Conservation (phyloP, 495 filamentous ascomycete genomes). For the Eremomyces bilateralis region DNA sequence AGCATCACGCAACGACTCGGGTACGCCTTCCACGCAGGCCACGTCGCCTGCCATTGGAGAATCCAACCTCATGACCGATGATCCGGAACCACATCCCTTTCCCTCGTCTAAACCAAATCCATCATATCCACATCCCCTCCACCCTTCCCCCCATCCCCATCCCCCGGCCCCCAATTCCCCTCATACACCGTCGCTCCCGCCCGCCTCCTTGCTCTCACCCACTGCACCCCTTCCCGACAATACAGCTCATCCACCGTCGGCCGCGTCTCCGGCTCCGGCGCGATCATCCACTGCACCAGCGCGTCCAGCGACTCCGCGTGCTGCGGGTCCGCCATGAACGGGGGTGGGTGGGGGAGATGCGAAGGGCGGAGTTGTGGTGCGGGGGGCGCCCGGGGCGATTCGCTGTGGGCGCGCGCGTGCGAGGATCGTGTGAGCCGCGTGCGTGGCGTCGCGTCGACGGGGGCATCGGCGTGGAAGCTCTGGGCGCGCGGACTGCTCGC, state of each 20-base stretch:
- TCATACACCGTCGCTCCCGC: slow-evolving; percentile 83
- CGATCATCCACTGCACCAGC: slow-evolving; percentile 78
- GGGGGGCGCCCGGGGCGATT: no score
- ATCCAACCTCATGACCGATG: no score
- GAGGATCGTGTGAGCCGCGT: neutral
- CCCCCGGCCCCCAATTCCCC: slow-evolving; percentile 81
- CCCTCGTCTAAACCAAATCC: no score
- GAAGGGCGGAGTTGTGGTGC: no score
- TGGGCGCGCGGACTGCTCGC: neutral
- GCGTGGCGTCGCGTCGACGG: slow-evolving; percentile 3
- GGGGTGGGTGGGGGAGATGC: slow-evolving; percentile 55
- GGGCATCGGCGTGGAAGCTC: slow-evolving; percentile 6
- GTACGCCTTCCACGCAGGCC: no score
- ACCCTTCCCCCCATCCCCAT: slow-evolving; percentile 33
- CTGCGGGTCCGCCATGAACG: slow-evolving; percentile 59
- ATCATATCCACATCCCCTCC: slow-evolving; percentile 54
- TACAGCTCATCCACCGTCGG: slow-evolving; percentile 57
- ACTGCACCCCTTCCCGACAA: slow-evolving; percentile 41
- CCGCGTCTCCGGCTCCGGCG: slow-evolving; percentile 45
- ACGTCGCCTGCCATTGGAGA: no score
- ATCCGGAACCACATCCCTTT: no score
- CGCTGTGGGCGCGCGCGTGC: neutral
- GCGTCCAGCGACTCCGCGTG: slow-evolving; percentile 55
- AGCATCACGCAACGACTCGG: no score
- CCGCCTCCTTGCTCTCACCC: slow-evolving; percentile 50